Evolutionary conservation across 1,284 basidiomycete genomes (phyloP).

Genomic region (Cutaneotrichosporon cavernicola): DNA sequence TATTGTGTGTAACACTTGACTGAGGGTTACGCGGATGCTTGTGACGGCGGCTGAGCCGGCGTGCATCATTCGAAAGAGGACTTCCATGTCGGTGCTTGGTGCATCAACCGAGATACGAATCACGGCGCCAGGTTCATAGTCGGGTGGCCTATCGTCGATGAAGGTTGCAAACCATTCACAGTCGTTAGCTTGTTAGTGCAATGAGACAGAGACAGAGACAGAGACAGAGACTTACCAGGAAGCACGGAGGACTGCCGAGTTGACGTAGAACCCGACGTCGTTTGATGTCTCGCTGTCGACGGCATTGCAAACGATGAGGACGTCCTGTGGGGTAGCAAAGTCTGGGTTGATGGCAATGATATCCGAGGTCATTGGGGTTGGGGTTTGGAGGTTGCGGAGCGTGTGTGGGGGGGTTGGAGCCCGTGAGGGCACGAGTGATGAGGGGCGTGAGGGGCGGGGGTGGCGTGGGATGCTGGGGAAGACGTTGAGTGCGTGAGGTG

Average conservation of each 20-base stretch:
- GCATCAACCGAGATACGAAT: background rate
- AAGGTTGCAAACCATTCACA: background rate
- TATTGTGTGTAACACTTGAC: background rate
- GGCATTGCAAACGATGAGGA: background rate
- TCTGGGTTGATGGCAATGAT: background rate
- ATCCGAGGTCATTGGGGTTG: background rate
- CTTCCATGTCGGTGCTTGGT: background rate
- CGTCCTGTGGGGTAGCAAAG: constrained; percentile 1
- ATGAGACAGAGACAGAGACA: background rate
- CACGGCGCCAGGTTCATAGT: background rate
- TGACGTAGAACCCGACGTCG: constrained; percentile 4
- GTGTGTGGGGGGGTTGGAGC: background rate
- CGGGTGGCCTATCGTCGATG: constrained; percentile 2
- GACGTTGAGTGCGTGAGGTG: too few species aligned
- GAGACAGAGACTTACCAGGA: background rate
- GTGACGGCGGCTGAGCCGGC: background rate
- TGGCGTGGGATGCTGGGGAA: too few species aligned
- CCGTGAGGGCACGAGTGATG: background rate
- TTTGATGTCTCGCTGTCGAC: background rate
- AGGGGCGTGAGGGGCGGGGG: too few species aligned
- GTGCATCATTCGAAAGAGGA: background rate
- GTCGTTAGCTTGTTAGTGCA: background rate
- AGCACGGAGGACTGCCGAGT: background rate
- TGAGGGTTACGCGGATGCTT: background rate
- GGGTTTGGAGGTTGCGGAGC: background rate